These are phyloP conservation scores for Chlorella sp. DNA, from an alignment of 139 green algal species.

Conservation along the genomic window DNA sequence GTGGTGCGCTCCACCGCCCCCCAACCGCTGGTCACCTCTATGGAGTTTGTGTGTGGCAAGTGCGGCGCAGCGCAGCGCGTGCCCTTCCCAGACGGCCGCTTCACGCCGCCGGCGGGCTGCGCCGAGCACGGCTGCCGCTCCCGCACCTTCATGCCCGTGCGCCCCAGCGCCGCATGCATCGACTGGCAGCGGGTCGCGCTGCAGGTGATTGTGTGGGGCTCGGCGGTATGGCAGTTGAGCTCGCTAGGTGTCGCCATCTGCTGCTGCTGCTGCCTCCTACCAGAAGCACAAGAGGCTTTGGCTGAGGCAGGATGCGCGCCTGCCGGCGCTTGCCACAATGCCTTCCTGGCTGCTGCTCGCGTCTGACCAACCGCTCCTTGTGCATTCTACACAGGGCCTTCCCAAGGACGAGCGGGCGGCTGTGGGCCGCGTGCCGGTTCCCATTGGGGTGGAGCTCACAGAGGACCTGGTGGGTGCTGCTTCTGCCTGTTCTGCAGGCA, in stretches of 20 bases:
- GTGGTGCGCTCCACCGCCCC: slow-evolving; percentile 75
- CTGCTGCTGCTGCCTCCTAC: background rate
- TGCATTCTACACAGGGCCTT: slow-evolving; percentile 57
- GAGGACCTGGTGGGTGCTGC: slow-evolving; percentile 86
- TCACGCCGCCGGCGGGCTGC: slow-evolving; percentile 65
- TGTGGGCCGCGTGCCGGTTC: slow-evolving; percentile 60
- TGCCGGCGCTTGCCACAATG: background rate
- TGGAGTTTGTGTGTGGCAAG: slow-evolving; percentile 85
- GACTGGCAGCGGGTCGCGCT: slow-evolving; percentile 89
- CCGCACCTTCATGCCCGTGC: slow-evolving; percentile 66
- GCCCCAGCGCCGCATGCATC: slow-evolving; percentile 54
- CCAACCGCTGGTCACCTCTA: slow-evolving; percentile 65
- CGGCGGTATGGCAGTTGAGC: background rate
- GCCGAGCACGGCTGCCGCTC: slow-evolving; percentile 69
- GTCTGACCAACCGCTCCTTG: background rate
- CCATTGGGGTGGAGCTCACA: slow-evolving; percentile 86
- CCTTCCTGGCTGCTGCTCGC: background rate
- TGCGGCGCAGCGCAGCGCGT: slow-evolving; percentile 51
- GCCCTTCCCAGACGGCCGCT: slow-evolving; percentile 72
- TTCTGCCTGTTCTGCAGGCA: too few relatives aligned
- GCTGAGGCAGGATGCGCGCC: background rate
- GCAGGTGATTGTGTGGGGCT: slow-evolving; percentile 36
- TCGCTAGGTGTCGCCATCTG: background rate
- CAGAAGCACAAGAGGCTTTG: background rate
- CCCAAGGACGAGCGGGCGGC: slow-evolving; percentile 42